Evolutionary conservation across 176 grass and related monocot genomes (phyloP), one percentile per base, ranked within the genome.

Genomic region (Poa pratensis): DNA sequence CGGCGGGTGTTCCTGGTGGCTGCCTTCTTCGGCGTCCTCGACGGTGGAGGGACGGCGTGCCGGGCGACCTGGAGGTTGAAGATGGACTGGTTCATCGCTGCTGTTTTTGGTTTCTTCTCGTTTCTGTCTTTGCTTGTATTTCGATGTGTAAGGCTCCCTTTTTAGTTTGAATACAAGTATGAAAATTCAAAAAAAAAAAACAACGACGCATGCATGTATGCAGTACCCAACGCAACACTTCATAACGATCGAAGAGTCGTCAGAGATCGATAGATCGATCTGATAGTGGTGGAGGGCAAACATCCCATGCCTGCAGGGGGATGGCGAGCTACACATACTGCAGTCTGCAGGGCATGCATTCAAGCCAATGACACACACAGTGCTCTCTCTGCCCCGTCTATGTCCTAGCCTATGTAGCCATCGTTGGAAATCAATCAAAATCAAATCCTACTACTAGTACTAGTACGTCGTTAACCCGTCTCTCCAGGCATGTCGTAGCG

Each of bases 401-500:
- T 3, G 12, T 11, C 11, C 69, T 19, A 19, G 49, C 54, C 43
- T 50, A 28, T 73, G 70, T 51, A 49, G 45, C 45, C 71, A 18
- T 65, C 62, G 62, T 26, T 61, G 23, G 59, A 80, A 87, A 89
- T 53, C 55, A 81, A 24, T 48, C 27, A 43, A 43, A 68, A 76
- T 80, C 67, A 32, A 49, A 4, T 70, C 11, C 6, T 1, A 11
- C 18, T 69, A 12, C 2, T 20, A 6, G 35, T 69, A 12, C 2
- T 20, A 6, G 35, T 42, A 69, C 65, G 65, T 67, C 65, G 76
- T 88, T 82, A 89, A 85, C 28, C 62, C 35, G 14, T 66, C 64
- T 16, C 85, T 86, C 84, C 15, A 74, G 89, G 89, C 80, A 87
- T 90, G 80, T 83, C 84, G 73, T 50, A 27, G 57, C 5, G 58